phyloP scores from a whole-genome alignment of 179 eudicot species.

The Patellifolia procumbens region DNA sequence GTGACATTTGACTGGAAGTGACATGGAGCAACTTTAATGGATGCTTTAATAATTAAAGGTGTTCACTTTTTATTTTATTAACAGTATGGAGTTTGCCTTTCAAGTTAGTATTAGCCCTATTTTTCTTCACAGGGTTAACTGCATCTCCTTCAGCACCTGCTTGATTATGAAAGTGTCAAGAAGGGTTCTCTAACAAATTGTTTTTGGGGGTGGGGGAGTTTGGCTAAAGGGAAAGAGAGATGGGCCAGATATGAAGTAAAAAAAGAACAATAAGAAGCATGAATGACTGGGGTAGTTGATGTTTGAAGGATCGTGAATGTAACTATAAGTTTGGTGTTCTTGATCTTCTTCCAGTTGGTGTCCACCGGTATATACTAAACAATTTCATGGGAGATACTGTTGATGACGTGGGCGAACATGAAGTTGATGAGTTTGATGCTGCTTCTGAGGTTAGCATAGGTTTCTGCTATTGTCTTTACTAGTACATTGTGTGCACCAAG shows the following conservation, averaged over 20 bases:
- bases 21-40: neutral
- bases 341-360: slow-evolving; percentile 55
- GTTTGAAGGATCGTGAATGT: neutral
- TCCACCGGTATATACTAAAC: slow-evolving; percentile 64
- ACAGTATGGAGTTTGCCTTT: neutral
- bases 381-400: slow-evolving; percentile 51
- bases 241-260: neutral
- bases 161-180: neutral
- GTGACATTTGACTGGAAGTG: neutral
- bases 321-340: slow-evolving; percentile 10
- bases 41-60: neutral
- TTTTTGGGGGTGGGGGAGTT: neutral
- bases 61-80: neutral
- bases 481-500: neutral
- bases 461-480: neutral
- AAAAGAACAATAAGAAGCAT: neutral
- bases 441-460: slow-evolving; percentile 59
- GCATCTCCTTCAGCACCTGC: neutral
- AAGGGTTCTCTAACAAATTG: too few species aligned
- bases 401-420: slow-evolving; percentile 54
- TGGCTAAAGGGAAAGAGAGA: neutral
- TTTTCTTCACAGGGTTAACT: neutral
- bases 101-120: neutral
- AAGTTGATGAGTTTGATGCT: slow-evolving; percentile 71
- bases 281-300: neutral